phyloP scores from a whole-genome alignment of 169 alveolate species.

The Haemoproteus tartakovskyi region DNA sequence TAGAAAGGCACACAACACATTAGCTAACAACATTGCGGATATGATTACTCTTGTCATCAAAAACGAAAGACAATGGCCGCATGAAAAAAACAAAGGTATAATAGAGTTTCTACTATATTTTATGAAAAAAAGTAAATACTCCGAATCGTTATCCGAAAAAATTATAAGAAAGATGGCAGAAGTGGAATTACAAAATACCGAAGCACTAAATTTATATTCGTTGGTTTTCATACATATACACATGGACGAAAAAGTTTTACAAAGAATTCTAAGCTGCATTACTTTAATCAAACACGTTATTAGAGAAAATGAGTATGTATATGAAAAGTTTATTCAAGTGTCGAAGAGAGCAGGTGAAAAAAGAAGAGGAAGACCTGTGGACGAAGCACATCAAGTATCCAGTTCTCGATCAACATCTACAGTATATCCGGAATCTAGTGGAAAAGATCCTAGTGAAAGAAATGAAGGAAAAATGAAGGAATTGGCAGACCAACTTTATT shows the following conservation, averaged over 20 bases:
- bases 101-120: constrained; percentile 18
- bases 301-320: constrained; percentile 46
- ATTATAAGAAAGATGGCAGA: constrained; percentile 57
- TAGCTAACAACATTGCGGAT: constrained; percentile 51
- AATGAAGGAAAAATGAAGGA: constrained; percentile 56
- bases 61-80: constrained; percentile 22
- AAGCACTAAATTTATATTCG: constrained; percentile 36
- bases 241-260: constrained; percentile 43
- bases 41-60: constrained; percentile 39
- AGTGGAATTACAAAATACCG: constrained; percentile 31
- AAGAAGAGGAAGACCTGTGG: constrained; percentile 63
- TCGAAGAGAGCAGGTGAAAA: constrained; percentile 55
- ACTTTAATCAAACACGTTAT: constrained; percentile 29
- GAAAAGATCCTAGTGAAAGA: constrained; percentile 25
- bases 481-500: constrained; percentile 35
- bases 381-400: constrained; percentile 25
- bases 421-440: constrained; percentile 4
- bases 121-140: constrained; percentile 60
- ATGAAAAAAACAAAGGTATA: constrained; percentile 40
- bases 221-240: constrained; percentile 52
- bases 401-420: no score
- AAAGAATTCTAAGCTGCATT: constrained; percentile 25
- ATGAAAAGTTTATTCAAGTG: constrained; percentile 13
- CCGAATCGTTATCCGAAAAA: constrained; percentile 50
- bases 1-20: constrained; percentile 27